Percentiles rank a stretch among this genome's conserved stretches.
Conservation (phyloP, 164 flowering plant species). For the Stephania japonica region DNA sequence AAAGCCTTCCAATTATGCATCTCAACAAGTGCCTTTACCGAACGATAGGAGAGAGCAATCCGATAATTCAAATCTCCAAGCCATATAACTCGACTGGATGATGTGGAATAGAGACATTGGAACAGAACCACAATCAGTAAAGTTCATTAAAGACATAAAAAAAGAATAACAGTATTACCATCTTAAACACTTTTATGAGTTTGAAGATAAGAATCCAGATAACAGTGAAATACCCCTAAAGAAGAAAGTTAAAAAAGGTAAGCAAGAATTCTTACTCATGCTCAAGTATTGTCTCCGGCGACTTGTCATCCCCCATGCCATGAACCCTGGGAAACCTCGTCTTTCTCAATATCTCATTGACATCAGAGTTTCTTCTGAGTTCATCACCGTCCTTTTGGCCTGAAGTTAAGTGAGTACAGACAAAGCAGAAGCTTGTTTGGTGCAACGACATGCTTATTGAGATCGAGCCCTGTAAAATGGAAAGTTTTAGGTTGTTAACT, state of each 20-base stretch:
- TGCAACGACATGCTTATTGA: conserved; percentile 35
- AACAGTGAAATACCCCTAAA: no score
- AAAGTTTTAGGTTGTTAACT: neutral
- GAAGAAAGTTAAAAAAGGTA: no score
- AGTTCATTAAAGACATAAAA: neutral
- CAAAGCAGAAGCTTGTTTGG: conserved; percentile 38
- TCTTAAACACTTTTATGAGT: neutral
- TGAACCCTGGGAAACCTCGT: conserved; percentile 38
- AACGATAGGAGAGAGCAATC: conserved; percentile 66
- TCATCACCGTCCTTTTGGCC: conserved; percentile 47
- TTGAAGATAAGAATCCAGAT: no score
- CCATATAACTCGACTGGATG: conserved; percentile 27
- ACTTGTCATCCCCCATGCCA: conserved; percentile 24
- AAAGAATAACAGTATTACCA: neutral
- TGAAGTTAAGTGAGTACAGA: conserved; percentile 37
- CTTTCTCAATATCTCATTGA: conserved; percentile 39
- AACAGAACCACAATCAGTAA: neutral
- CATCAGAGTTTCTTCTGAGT: conserved; percentile 39
- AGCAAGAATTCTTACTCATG: conserved; percentile 30
- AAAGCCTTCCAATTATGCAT: conserved; percentile 90
- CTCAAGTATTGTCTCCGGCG: conserved; percentile 38
- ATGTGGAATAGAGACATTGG: neutral
- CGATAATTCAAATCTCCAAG: conserved; percentile 42
- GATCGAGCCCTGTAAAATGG: conserved; percentile 28
- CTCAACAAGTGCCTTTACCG: conserved; percentile 85